Evolutionary conservation across 371 early-diverging fungal species (phyloP), one percentile per base, ranked within the genome.

Genomic region (Mucor ambiguus): DNA sequence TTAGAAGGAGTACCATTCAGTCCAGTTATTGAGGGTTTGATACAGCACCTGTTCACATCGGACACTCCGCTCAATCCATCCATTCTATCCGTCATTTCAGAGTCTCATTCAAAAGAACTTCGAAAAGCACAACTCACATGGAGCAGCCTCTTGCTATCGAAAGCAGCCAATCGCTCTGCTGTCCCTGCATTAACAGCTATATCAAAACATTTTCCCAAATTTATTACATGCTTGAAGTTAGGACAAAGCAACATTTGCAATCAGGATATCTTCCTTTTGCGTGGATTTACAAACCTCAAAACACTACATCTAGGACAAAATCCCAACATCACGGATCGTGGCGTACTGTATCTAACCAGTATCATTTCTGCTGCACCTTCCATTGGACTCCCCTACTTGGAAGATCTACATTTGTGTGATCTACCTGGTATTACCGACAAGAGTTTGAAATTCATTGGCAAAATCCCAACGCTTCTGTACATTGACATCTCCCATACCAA

Each of bases 1-100:
- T 44, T 73, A 5, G 64, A 67, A 29, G 64, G 61, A 20, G 20
- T 70, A 32, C 64, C 73, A 32, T 73, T 61, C 59, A 32, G 61
- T 4, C 73, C 73, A 6, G 18, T 58, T 20, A 37, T 70, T 20
- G 26, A 63, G 28, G 29, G 58, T 26, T 7, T 73, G 14, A 10
- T 73, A 8, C 14, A 67, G 0, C 46, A 49, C 20, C 0, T 73
- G 22, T 66, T 73, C 30, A 56, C 37, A 1, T 63, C 69, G 7
- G 29, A 56, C 16, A 43, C 37, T 14, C 65, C 43, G 6, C 48
- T 69, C 22, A 63, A 69, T 43, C 30, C 33, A 7, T 46, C 58
- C 1, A 64, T 70, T 10, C 54, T 73, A 16, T 52, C 67, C 16
- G 35, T 61, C 7, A 55, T 69, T 56, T 57, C 70, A 24, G 20